These are phyloP conservation scores for Pythium rhizo-oryzae DNA, from an alignment of 352 stramenopile genomes.

Conservation along the genomic window DNA sequence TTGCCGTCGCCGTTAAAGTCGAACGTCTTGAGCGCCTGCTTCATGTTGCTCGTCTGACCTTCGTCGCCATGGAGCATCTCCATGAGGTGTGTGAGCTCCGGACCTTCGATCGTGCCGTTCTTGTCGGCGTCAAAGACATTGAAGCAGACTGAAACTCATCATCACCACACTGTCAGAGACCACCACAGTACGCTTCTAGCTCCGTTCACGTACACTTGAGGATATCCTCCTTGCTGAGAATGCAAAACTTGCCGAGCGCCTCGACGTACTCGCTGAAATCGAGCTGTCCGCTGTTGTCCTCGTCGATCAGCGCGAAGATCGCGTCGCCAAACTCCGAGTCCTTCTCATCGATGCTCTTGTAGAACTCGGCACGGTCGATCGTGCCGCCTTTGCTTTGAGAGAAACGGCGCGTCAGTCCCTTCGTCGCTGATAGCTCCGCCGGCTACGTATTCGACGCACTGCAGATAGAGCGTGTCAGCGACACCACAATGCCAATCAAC, in stretches of 20 bases:
- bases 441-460: too few species aligned
- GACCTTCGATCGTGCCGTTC: constrained; percentile 73
- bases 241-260: constrained; percentile 73
- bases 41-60: constrained; percentile 71
- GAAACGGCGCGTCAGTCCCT: not conserved
- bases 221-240: constrained; percentile 74
- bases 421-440: too few species aligned
- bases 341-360: constrained; percentile 68
- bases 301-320: constrained; percentile 75
- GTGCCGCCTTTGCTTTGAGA: constrained; percentile 68
- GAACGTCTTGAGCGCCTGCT: constrained; percentile 58
- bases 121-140: constrained; percentile 76
- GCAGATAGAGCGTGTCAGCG: too few species aligned
- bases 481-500: too few species aligned
- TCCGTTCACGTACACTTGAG: constrained; percentile 53
- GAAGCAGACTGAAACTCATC: constrained; percentile 78
- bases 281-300: constrained; percentile 70
- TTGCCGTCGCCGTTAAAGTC: constrained; percentile 75
- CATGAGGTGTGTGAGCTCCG: constrained; percentile 60
- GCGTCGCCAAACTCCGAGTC: constrained; percentile 71
- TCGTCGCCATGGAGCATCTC: constrained; percentile 67
- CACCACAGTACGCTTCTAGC: not conserved
- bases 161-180: too few species aligned
- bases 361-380: constrained; percentile 73
- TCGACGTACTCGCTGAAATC: constrained; percentile 83